Evolutionary conservation across 768 basidiomycete species (phyloP), one percentile per base, ranked within the genome.

Genomic region (Collybiopsis luxurians): DNA sequence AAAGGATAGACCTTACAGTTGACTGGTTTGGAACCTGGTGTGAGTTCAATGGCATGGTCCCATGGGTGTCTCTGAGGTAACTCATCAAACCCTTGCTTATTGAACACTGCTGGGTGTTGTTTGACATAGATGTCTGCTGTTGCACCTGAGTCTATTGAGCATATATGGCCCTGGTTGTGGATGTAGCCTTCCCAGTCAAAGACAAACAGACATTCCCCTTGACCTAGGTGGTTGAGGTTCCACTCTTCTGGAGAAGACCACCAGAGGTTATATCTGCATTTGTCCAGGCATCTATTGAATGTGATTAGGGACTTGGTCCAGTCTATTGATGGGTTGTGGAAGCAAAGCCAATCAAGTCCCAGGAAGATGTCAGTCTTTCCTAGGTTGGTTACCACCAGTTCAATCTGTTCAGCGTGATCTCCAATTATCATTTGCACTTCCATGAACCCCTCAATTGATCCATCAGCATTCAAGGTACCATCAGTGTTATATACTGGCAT

Each of bases 321-420:
- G 34, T 56, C 31, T 2, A 56, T 30, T 1, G 26, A 28, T 3
- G 54, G 54, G n/a, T 56, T 56, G n/a, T 56, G 54, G 1, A 49
- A 43, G 4, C 45, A 23, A 2, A 52, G 45, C 54, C 45, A 56
- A 4, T 62, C 59, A 15, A 59, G 30, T 0, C 59, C 61, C 0
- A 62, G 24, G 15, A 62, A 62, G 0, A 60, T 21, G 2, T 58
- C 56, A 9, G 28, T 36, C 9, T 56, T 58, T 3, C 57, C 43
- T 4, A 53, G 24, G 23, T 61, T 13, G 0, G 51, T 48, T 0
- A 61, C 40, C 2, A 31, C 52, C 0, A 59, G 30, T 0, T 15
- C 46, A 12, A 59, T 19, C 13, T 59, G 57, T 39, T 34, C 28
- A 21, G 49, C 28, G 30, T 17, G 10, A 11, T 46, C 44, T 42